phyloP scores from a whole-genome alignment of 352 stramenopile genomes.

The Pythium monospermum region DNA sequence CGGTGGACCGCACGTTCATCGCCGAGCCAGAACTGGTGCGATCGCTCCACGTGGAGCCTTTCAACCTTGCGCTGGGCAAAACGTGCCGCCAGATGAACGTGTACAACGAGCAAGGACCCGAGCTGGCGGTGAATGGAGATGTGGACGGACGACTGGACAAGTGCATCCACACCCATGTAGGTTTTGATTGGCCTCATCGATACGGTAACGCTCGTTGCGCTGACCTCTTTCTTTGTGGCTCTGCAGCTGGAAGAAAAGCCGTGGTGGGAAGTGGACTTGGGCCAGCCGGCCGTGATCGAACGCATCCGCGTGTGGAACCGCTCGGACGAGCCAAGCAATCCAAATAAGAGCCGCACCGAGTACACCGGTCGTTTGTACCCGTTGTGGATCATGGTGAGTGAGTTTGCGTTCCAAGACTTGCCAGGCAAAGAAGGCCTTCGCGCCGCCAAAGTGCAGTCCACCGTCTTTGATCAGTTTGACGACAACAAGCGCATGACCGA shows the following conservation, averaged over 20 bases:
- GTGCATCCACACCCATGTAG: slow-evolving; percentile 87
- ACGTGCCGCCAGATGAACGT: slow-evolving; percentile 79
- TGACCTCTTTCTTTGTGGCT: background rate
- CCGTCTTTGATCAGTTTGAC: slow-evolving; percentile 75
- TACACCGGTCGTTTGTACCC: slow-evolving; percentile 86
- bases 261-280: slow-evolving; percentile 93
- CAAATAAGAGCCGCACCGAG: slow-evolving; percentile 58
- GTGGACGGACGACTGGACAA: slow-evolving; percentile 54
- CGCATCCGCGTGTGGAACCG: slow-evolving; percentile 90
- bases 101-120: slow-evolving; percentile 86
- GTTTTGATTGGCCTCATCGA: too few relatives aligned
- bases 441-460: slow-evolving; percentile 74
- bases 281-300: slow-evolving; percentile 68
- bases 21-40: slow-evolving; percentile 64
- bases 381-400: slow-evolving; percentile 91
- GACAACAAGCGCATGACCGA: slow-evolving; percentile 76
- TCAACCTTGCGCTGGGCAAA: slow-evolving; percentile 85
- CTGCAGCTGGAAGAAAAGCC: slow-evolving; percentile 81
- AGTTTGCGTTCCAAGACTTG: slow-evolving; percentile 79
- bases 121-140: slow-evolving; percentile 84
- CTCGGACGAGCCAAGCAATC: slow-evolving; percentile 82
- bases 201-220: background rate
- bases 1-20: slow-evolving; percentile 57
- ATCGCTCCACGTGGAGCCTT: slow-evolving; percentile 81
- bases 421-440: slow-evolving; percentile 80